These are phyloP conservation scores for Coemansia sp. DNA, from an alignment of 192 early-diverging fungal genomes.

Conservation along the genomic window DNA sequence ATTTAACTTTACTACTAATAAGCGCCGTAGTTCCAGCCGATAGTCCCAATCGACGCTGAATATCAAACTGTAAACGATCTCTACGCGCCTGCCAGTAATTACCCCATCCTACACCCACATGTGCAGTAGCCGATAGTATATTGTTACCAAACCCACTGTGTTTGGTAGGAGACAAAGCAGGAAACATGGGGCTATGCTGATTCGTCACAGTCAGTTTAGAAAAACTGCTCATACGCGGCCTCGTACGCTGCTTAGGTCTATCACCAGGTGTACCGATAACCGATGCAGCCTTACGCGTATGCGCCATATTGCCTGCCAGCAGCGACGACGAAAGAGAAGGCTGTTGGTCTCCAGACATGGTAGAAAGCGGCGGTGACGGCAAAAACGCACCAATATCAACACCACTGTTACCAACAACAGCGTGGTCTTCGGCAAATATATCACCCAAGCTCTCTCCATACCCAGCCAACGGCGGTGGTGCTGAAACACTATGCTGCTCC, in stretches of 20 bases:
- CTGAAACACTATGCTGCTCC: background rate
- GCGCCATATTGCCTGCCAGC: background rate
- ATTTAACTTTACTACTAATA: background rate
- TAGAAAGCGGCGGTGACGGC: conserved; percentile 27
- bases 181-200: background rate
- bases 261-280: conserved; percentile 24
- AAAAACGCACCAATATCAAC: background rate
- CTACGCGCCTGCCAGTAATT: conserved; percentile 50
- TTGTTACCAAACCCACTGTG: conserved; percentile 12
- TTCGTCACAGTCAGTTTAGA: conserved; percentile 10
- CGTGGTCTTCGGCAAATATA: conserved; percentile 35
- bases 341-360: conserved; percentile 4
- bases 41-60: conserved; percentile 31
- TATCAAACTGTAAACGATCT: conserved; percentile 34
- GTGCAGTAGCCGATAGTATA: conserved; percentile 34
- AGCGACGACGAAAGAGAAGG: background rate
- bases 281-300: conserved; percentile 36
- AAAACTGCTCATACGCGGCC: conserved; percentile 38
- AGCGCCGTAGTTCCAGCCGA: conserved; percentile 1
- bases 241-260: conserved; percentile 8
- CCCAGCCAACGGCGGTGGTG: background rate
- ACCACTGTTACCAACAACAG: background rate
- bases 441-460: conserved; percentile 30
- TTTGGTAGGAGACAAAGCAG: conserved; percentile 13
- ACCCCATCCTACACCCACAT: conserved; percentile 51